Percentiles rank a stretch among this genome's conserved stretches.
phyloP scores from a whole-genome alignment of 805 yeast genomes.

The Candida nitratophila region DNA sequence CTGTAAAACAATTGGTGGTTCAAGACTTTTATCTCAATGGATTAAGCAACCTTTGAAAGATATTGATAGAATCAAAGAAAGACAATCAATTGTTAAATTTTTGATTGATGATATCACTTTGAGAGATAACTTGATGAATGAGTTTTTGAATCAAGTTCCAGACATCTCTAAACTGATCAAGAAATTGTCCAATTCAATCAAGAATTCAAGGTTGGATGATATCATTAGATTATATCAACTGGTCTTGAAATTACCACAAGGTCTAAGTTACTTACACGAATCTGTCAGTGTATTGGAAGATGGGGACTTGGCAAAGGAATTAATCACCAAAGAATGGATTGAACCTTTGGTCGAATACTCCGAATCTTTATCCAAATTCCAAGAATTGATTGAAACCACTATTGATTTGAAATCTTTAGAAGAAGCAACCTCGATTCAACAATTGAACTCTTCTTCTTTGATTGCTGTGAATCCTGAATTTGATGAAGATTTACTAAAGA shows the following conservation, averaged over 20 bases:
- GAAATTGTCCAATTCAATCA: slow-evolving; percentile 40
- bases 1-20: slow-evolving; percentile 87
- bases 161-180: slow-evolving; percentile 73
- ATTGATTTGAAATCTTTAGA: slow-evolving; percentile 81
- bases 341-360: slow-evolving; percentile 44
- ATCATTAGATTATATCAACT: slow-evolving; percentile 85
- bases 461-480: slow-evolving; percentile 85
- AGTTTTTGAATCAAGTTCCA: slow-evolving; percentile 66
- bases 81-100: slow-evolving; percentile 72
- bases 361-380: slow-evolving; percentile 53
- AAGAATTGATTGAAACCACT: slow-evolving; percentile 87
- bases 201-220: slow-evolving; percentile 57
- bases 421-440: slow-evolving; percentile 51
- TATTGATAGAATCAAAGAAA: slow-evolving; percentile 44
- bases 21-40: slow-evolving; percentile 87
- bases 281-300: slow-evolving; percentile 26
- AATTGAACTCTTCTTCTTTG: slow-evolving; percentile 15
- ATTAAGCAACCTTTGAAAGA: slow-evolving; percentile 88
- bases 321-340: slow-evolving; percentile 50
- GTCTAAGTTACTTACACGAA: slow-evolving; percentile 44
- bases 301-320: slow-evolving; percentile 16
- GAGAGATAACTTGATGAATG: slow-evolving; percentile 59
- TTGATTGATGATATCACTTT: slow-evolving; percentile 64
- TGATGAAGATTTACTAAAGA: slow-evolving; percentile 63
- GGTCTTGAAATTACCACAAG: slow-evolving; percentile 61